Evolutionary conservation across 2,329 filamentous ascomycete genomes (phyloP).

Genomic region (Aureobasidium melanogenum): DNA sequence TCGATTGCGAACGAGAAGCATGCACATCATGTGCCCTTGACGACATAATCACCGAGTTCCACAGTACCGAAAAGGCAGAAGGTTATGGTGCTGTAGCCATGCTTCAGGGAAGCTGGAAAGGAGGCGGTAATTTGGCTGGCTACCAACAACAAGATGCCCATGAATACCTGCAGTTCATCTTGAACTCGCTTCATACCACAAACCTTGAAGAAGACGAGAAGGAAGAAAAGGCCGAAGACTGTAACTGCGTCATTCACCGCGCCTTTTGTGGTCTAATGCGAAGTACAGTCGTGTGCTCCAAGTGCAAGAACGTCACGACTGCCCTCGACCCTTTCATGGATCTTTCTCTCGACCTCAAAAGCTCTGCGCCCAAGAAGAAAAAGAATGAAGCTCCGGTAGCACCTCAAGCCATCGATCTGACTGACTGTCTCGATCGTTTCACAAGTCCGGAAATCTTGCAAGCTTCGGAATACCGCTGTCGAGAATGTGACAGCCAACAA

Average conservation of each 20-base stretch:
- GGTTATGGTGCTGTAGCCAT: conserved; percentile 87
- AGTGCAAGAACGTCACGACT: conserved; percentile 72
- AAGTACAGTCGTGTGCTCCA: conserved; percentile 83
- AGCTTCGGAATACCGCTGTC: conserved; percentile 75
- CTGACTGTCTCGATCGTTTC: conserved; percentile 73
- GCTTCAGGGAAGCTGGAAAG: conserved; percentile 82
- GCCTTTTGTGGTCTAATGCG: conserved; percentile 90
- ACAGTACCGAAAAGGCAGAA: conserved; percentile 68
- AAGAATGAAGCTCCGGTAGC: conserved; percentile 21
- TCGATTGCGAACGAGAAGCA: conserved; percentile 54
- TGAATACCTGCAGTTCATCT: conserved; percentile 92
- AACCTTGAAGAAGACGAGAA: conserved; percentile 47
- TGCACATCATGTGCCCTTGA: conserved; percentile 54
- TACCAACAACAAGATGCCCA: conserved; percentile 96
- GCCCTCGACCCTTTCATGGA: conserved; percentile 86
- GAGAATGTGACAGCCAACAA: conserved; percentile 63
- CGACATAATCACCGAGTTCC: conserved; percentile 56
- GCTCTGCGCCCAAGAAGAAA: conserved; percentile 47
- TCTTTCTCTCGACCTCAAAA: conserved; percentile 78
- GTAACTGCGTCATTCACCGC: conserved; percentile 86
- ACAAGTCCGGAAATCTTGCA: conserved; percentile 69
- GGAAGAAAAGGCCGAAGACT: conserved; percentile 35
- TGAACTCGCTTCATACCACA: conserved; percentile 76
- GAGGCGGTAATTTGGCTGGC: conserved; percentile 58
- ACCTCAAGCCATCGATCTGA: conserved; percentile 31